A percentile compares a stretch with the other conserved stretches of the same genome.
These are phyloP conservation scores for Oryza rufipogon DNA, from an alignment of 176 grass and related monocot genomes.

Conservation along the genomic window DNA sequence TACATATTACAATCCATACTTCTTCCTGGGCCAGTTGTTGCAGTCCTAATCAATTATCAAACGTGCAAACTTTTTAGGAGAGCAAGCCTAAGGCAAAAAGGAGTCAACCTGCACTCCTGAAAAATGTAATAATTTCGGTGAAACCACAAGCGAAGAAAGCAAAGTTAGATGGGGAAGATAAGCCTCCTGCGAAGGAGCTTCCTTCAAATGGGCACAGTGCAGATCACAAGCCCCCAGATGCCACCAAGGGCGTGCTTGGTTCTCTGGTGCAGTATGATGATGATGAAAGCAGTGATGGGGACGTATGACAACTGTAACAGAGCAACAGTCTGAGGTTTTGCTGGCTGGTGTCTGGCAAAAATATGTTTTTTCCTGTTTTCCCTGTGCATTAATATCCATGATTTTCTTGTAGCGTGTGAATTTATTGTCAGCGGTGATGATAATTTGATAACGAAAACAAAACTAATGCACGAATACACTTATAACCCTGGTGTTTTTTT, in stretches of 20 bases:
- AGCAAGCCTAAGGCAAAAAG: slow-evolving; percentile 63
- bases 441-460: neutral
- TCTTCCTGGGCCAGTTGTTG: neutral
- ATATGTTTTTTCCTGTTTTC: neutral
- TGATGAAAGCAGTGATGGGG: slow-evolving; percentile 65
- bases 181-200: slow-evolving; percentile 16
- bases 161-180: slow-evolving; percentile 44
- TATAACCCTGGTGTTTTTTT: neutral
- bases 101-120: slow-evolving; percentile 53
- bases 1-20: neutral
- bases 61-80: slow-evolving; percentile 36
- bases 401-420: neutral
- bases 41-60: neutral
- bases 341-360: neutral
- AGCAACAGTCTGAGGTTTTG: neutral
- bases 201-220: slow-evolving; percentile 37
- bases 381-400: neutral
- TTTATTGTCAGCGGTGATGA: neutral
- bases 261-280: slow-evolving; percentile 69
- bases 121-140: slow-evolving; percentile 78
- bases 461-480: neutral
- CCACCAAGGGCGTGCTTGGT: slow-evolving; percentile 24
- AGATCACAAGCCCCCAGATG: slow-evolving; percentile 35
- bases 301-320: neutral
- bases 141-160: slow-evolving; percentile 93